These are phyloP conservation scores for Enterocytospora artemiae DNA, from an alignment of 371 early-diverging fungal genomes.

Conservation along the genomic window DNA sequence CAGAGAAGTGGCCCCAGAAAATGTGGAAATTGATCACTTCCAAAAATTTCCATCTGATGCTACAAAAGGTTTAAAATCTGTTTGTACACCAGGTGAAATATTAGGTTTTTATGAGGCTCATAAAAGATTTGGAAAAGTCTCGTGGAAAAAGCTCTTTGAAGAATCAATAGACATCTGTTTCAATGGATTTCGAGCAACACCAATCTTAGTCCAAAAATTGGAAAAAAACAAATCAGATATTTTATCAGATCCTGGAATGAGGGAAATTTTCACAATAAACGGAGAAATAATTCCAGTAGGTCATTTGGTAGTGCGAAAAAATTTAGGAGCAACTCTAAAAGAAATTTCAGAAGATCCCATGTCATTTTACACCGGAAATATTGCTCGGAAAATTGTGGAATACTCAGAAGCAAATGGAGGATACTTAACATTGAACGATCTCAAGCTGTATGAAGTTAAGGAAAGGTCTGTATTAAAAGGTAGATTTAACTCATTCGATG, in stretches of 20 bases:
- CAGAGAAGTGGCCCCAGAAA: constrained; percentile 78
- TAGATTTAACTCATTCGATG: constrained; percentile 60
- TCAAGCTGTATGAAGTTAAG: constrained; percentile 63
- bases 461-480: constrained; percentile 63
- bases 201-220: constrained; percentile 60
- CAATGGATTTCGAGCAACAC: constrained; percentile 62
- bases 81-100: constrained; percentile 81
- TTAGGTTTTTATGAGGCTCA: constrained; percentile 73
- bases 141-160: constrained; percentile 70
- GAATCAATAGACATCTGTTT: constrained; percentile 67
- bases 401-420: constrained; percentile 66
- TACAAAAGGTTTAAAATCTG: constrained; percentile 67
- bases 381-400: constrained; percentile 67
- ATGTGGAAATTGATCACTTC: constrained; percentile 66
- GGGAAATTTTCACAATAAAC: constrained; percentile 66
- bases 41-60: constrained; percentile 62
- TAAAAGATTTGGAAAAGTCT: constrained; percentile 61
- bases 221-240: constrained; percentile 49
- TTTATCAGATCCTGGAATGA: constrained; percentile 59
- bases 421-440: constrained; percentile 68
- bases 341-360: constrained; percentile 69
- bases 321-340: constrained; percentile 69
- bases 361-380: constrained; percentile 72
- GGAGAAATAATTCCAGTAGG: constrained; percentile 63
- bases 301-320: constrained; percentile 64